Evolutionary conservation across 371 early-diverging fungal genomes (phyloP).

Genomic region (Mucor indicus): DNA sequence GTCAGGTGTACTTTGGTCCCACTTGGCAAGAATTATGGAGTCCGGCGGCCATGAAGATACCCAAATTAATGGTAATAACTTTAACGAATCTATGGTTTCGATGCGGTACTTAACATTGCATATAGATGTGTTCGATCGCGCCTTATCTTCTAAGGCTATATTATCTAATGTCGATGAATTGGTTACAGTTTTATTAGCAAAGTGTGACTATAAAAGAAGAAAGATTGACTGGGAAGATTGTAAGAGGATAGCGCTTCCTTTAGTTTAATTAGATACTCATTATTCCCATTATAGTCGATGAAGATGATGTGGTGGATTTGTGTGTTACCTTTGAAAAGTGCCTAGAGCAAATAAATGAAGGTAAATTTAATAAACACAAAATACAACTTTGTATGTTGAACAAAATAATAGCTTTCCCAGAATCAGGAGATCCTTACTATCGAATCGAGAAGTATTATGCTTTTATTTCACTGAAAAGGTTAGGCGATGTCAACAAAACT

Average conservation of each 20-base stretch:
- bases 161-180: conserved; percentile 44
- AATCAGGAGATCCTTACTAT: conserved; percentile 45
- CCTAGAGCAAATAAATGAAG: conserved; percentile 23
- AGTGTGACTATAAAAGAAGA: conserved; percentile 39
- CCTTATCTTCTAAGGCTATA: conserved; percentile 23
- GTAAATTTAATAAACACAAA: conserved; percentile 11
- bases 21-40: conserved; percentile 33
- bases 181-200: conserved; percentile 30
- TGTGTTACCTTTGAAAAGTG: conserved; percentile 36
- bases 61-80: conserved; percentile 25
- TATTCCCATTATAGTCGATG: conserved; percentile 14
- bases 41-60: conserved; percentile 6
- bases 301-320: conserved; percentile 21
- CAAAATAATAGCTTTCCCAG: conserved; percentile 30
- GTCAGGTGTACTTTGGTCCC: conserved; percentile 65
- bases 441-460: conserved; percentile 54
- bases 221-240: conserved; percentile 39
- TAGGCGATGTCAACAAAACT: conserved; percentile 24
- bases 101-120: no score
- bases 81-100: no score
- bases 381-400: background rate
- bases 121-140: conserved; percentile 36
- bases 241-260: conserved; percentile 11
- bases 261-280: background rate
- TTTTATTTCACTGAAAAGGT: conserved; percentile 28